These are phyloP conservation scores for Tricladium varicosporioides DNA, from an alignment of 2,329 filamentous ascomycete genomes.

Conservation along the genomic window DNA sequence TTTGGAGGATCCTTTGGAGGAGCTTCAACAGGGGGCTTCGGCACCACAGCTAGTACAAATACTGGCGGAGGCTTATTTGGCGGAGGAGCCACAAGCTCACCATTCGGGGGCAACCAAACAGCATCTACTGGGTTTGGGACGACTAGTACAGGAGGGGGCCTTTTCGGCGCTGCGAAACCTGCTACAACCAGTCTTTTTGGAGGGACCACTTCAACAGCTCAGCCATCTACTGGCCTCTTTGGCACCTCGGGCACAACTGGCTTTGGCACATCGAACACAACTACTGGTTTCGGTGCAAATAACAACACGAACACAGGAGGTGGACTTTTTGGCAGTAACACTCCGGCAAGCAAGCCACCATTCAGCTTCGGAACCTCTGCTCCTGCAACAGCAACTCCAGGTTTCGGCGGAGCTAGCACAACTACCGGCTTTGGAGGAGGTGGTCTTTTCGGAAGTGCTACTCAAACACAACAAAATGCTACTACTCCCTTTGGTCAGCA, in stretches of 20 bases:
- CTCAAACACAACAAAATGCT: background rate
- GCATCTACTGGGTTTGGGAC: slow-evolving; percentile 47
- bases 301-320: slow-evolving; percentile 22
- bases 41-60: slow-evolving; percentile 27
- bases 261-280: slow-evolving; percentile 36
- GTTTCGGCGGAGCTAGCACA: slow-evolving; percentile 17
- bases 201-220: slow-evolving; percentile 1
- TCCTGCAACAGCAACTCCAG: slow-evolving; percentile 4
- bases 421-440: slow-evolving; percentile 13
- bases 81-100: slow-evolving; percentile 36
- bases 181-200: slow-evolving; percentile 43
- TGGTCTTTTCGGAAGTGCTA: background rate
- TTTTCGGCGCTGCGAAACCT: slow-evolving; percentile 41
- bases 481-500: background rate
- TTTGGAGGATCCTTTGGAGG: slow-evolving; percentile 37
- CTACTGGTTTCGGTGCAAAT: slow-evolving; percentile 21
- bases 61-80: slow-evolving; percentile 41
- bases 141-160: slow-evolving; percentile 30
- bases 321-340: slow-evolving; percentile 23
- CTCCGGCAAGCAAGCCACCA: slow-evolving; percentile 37
- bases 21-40: slow-evolving; percentile 25
- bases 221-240: slow-evolving; percentile 5
- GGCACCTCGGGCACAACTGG: slow-evolving; percentile 12
- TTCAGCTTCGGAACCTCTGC: slow-evolving; percentile 21
- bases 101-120: slow-evolving; percentile 46